Evolutionary conservation across 2,329 filamentous ascomycete species (phyloP).

Genomic region (Xylariaceae sp.): DNA sequence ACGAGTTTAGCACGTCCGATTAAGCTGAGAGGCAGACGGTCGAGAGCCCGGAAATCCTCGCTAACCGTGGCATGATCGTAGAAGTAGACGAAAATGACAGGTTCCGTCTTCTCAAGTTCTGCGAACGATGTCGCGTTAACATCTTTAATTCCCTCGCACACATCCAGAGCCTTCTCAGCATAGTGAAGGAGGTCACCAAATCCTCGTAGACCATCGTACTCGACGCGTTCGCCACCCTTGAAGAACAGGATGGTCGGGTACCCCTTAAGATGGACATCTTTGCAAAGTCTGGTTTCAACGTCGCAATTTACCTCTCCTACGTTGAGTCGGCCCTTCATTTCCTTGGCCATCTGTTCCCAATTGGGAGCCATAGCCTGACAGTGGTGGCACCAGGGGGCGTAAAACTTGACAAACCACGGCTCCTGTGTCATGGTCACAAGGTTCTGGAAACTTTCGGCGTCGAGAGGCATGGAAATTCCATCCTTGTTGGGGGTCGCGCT

Average conservation of each 20-base stretch:
- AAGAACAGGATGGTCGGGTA: conserved; percentile 94
- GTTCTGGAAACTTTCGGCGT: conserved; percentile 78
- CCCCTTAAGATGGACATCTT: conserved; percentile 71
- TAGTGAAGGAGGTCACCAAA: conserved; percentile 86
- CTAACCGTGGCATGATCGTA: conserved; percentile 92
- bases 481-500: conserved; percentile 63
- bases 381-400: conserved; percentile 94
- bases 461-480: conserved; percentile 70
- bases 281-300: conserved; percentile 78
- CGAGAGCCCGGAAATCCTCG: conserved; percentile 86
- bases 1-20: conserved; percentile 90
- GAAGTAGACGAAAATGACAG: conserved; percentile 96
- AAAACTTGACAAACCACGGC: conserved; percentile 98
- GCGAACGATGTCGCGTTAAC: conserved; percentile 73
- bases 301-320: conserved; percentile 97
- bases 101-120: conserved; percentile 82
- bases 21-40: conserved; percentile 78
- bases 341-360: conserved; percentile 84
- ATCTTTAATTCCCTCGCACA: conserved; percentile 70
- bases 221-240: conserved; percentile 82
- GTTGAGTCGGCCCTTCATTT: conserved; percentile 85
- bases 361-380: conserved; percentile 88
- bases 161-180: conserved; percentile 77
- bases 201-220: conserved; percentile 87
- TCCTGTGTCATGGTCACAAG: conserved; percentile 82